Conservation (phyloP, 148 eudicot genomes). For the Oxyria digyna region DNA sequence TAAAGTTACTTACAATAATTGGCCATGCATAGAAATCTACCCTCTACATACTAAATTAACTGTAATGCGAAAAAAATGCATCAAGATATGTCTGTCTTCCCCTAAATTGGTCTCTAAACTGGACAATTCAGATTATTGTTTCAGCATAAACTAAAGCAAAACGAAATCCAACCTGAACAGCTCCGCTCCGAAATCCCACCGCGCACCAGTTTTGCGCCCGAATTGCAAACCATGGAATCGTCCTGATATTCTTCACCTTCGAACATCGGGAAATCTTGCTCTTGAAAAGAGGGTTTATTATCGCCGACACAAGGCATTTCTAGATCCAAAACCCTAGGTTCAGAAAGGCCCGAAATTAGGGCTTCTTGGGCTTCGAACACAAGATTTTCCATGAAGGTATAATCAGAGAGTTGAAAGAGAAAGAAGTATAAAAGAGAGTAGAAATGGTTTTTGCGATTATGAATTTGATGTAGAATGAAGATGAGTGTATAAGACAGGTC, state of each 20-base stretch:
- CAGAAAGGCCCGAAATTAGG: conserved; percentile 18
- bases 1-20: not conserved
- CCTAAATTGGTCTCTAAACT: not conserved
- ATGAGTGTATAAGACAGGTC: not conserved
- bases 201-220: conserved; percentile 36
- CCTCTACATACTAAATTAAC: not conserved
- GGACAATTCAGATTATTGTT: not conserved
- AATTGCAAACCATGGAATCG: conserved; percentile 55
- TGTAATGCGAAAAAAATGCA: not conserved
- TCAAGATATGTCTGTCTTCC: not conserved
- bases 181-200: conserved; percentile 37
- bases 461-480: conserved; percentile 1
- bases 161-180: conserved; percentile 39
- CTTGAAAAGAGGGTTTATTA: not conserved
- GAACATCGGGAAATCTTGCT: conserved; percentile 23
- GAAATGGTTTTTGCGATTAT: not conserved
- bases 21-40: not conserved
- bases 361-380: conserved; percentile 20
- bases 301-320: conserved; percentile 9
- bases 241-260: conserved; percentile 32
- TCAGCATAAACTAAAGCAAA: not conserved
- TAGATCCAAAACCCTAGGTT: conserved; percentile 21
- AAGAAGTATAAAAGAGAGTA: not conserved
- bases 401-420: conserved; percentile 10
- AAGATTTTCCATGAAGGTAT: conserved; percentile 10